Evolutionary conservation across 129 eudicot genomes (phyloP).

Genomic region (Logfia minima): DNA sequence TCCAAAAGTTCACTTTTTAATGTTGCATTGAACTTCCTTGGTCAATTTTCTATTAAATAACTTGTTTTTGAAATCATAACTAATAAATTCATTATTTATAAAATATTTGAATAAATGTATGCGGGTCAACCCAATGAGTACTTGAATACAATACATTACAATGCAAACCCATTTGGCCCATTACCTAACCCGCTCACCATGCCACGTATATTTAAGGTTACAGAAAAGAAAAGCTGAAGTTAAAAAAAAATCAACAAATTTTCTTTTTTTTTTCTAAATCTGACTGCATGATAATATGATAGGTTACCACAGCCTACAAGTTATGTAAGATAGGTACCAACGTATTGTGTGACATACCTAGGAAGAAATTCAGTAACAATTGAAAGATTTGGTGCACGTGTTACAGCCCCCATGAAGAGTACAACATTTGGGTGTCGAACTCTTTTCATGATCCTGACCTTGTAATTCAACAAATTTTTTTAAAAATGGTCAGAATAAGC

Average conservation of each 20-base stretch:
- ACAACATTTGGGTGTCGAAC: slow-evolving; percentile 96
- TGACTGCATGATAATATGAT: background rate
- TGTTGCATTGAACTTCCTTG: background rate
- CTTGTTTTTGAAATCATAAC: background rate
- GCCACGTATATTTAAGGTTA: background rate
- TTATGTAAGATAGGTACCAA: background rate
- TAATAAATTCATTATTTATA: background rate
- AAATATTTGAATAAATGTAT: too few species aligned
- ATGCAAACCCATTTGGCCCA: background rate
- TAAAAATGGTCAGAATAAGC: slow-evolving; percentile 9
- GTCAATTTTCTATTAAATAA: background rate
- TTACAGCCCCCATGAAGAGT: slow-evolving; percentile 98
- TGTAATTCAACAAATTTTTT: slow-evolving; percentile 27
- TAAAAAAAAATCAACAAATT: too few species aligned
- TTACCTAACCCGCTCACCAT: background rate
- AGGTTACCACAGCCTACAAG: background rate
- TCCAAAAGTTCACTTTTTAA: too few species aligned
- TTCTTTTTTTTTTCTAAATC: background rate
- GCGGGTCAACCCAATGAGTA: too few species aligned
- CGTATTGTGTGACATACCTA: slow-evolving; percentile 56
- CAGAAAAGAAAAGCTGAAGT: background rate
- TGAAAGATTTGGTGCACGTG: slow-evolving; percentile 94
- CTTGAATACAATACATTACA: background rate
- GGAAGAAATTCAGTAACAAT: slow-evolving; percentile 97
- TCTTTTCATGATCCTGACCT: slow-evolving; percentile 94